Evolutionary conservation across 2,329 filamentous ascomycete genomes (phyloP).

Genomic region (Colletotrichum sp.): DNA sequence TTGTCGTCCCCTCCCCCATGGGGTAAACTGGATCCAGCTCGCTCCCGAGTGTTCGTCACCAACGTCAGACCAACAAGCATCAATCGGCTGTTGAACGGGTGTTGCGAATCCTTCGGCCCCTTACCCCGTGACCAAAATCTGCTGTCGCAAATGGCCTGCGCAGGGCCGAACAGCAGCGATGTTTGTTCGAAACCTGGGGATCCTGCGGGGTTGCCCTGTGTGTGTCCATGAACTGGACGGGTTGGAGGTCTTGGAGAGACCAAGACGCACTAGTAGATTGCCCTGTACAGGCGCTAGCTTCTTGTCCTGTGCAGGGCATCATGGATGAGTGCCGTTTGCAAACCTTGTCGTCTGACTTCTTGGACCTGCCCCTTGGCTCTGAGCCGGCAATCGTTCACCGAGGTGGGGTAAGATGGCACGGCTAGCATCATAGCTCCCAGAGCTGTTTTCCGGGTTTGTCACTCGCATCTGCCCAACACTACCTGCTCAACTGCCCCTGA

Average conservation of each 20-base stretch:
- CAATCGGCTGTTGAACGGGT: constrained; percentile 1
- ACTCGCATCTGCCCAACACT: background rate
- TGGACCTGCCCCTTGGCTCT: background rate
- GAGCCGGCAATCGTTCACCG: background rate
- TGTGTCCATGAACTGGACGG: background rate
- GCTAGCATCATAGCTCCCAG: background rate
- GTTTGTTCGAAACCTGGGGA: background rate
- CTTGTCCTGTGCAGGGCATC: background rate
- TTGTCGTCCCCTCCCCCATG: background rate
- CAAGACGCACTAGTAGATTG: background rate
- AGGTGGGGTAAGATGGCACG: background rate
- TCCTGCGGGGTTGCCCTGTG: constrained; percentile 3
- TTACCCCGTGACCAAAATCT: background rate
- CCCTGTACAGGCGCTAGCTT: background rate
- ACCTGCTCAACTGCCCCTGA: background rate
- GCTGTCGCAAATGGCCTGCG: background rate
- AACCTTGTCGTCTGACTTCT: background rate
- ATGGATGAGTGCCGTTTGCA: background rate
- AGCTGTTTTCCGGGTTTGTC: background rate
- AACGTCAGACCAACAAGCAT: background rate
- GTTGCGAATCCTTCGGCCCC: background rate
- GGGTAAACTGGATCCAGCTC: background rate
- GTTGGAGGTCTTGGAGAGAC: background rate
- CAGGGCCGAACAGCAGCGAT: background rate
- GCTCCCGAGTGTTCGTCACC: background rate